Conservation (phyloP, 2,329 filamentous ascomycete species). For the Colletotrichum aenigma region DNA sequence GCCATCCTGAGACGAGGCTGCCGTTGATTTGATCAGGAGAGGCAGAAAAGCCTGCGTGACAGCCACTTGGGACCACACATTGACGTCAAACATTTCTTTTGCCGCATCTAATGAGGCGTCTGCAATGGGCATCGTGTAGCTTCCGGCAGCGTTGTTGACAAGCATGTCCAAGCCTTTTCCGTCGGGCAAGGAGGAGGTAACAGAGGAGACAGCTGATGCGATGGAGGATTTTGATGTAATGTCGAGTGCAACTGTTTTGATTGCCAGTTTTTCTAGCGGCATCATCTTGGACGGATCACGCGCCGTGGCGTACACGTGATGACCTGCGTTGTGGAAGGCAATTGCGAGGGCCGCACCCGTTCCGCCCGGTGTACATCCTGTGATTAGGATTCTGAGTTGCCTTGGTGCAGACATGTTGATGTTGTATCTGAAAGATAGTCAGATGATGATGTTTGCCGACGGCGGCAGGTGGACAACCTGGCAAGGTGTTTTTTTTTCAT, state of each 20-base stretch:
- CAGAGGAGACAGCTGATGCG: constrained; percentile 11
- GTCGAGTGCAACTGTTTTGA: constrained; percentile 30
- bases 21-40: neutral
- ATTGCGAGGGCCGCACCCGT: constrained; percentile 29
- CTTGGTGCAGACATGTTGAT: neutral
- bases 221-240: constrained; percentile 32
- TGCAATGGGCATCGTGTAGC: constrained; percentile 30
- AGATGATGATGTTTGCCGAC: neutral
- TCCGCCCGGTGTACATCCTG: constrained; percentile 29
- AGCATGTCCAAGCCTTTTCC: constrained; percentile 28
- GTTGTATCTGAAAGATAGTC: neutral
- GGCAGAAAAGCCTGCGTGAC: constrained; percentile 31
- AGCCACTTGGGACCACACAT: constrained; percentile 32
- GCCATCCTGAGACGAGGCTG: neutral
- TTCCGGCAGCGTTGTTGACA: constrained; percentile 34
- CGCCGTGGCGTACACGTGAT: constrained; percentile 37
- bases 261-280: constrained; percentile 25
- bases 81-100: constrained; percentile 30
- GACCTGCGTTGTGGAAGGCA: constrained; percentile 25
- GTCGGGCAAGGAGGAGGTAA: neutral
- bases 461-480: neutral
- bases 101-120: constrained; percentile 30
- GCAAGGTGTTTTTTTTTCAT: rapidly evolving
- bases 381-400: constrained; percentile 24
- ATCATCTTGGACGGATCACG: constrained; percentile 29